Evolutionary conservation across 106 monocot species (phyloP).

Genomic region (Allium sativum): DNA sequence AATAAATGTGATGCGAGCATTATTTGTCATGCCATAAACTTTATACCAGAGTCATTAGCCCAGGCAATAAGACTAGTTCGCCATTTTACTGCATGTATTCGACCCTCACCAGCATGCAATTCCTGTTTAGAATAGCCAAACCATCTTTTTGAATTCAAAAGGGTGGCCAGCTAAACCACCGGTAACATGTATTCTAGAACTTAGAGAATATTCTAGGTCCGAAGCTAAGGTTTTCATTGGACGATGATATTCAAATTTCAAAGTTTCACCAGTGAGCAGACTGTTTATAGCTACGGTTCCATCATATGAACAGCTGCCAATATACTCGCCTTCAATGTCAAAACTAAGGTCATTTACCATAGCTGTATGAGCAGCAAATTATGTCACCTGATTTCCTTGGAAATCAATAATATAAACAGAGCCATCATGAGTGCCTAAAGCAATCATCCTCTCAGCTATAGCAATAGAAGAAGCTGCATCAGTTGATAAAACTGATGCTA

Average conservation of each 20-base stretch:
- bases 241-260: conserved; percentile 88
- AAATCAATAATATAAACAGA: conserved; percentile 93
- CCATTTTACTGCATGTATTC: conserved; percentile 95
- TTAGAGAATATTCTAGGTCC: conserved; percentile 71
- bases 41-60: conserved; percentile 96
- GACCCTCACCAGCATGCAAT: conserved; percentile 93
- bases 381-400: conserved; percentile 98
- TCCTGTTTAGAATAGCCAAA: conserved; percentile 75
- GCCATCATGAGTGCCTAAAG: conserved; percentile 89
- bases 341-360: conserved; percentile 92
- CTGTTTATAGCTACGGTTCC: conserved; percentile 75
- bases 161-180: conserved; percentile 96
- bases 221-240: conserved; percentile 95
- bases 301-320: conserved; percentile 98
- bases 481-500: conserved; percentile 64
- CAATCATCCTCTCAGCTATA: conserved; percentile 90
- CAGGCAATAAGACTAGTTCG: conserved; percentile 92
- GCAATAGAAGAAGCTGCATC: conserved; percentile 75
- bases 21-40: conserved; percentile 82
- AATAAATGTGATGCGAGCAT: conserved; percentile 83
- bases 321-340: conserved; percentile 86
- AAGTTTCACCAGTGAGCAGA: conserved; percentile 75
- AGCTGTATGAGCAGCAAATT: conserved; percentile 78
- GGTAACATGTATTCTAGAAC: conserved; percentile 65
- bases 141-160: conserved; percentile 71